phyloP scores from a whole-genome alignment of 2,329 filamentous ascomycete species.

The Coniochaeta hoffmannii region DNA sequence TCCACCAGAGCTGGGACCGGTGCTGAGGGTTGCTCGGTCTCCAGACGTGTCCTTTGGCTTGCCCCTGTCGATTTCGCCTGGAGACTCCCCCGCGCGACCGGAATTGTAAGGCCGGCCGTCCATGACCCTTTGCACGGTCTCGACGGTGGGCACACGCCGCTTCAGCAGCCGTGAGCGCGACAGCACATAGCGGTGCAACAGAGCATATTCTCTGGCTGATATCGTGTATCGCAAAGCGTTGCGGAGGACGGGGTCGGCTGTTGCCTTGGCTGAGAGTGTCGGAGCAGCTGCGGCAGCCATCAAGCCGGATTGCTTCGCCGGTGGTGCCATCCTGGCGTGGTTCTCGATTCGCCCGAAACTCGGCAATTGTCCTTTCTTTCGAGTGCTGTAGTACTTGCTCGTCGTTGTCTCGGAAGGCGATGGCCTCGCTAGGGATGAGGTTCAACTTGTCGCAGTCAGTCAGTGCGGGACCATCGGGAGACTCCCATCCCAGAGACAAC shows the following conservation, averaged over 20 bases:
- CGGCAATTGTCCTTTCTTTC: not conserved
- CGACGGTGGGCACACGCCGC: slow-evolving; percentile 47
- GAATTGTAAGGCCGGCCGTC: no score
- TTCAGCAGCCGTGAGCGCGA: slow-evolving; percentile 58
- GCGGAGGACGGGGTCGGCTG: slow-evolving; percentile 63
- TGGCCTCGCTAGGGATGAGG: no score
- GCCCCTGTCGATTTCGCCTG: slow-evolving; percentile 13
- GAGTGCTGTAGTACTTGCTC: not conserved
- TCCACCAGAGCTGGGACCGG: not conserved
- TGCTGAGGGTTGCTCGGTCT: slow-evolving; percentile 19
- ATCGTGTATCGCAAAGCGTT: slow-evolving; percentile 85
- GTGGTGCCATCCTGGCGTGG: not conserved
- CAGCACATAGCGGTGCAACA: slow-evolving; percentile 75
- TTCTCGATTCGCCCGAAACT: not conserved
- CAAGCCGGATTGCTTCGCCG: not conserved
- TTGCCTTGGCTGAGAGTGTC: not conserved
- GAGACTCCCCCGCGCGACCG: slow-evolving; percentile 6
- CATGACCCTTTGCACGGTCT: slow-evolving; percentile 48
- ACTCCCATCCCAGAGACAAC: no score
- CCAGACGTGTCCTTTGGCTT: slow-evolving; percentile 6
- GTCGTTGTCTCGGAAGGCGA: not conserved
- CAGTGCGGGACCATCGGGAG: no score
- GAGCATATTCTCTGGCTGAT: slow-evolving; percentile 75
- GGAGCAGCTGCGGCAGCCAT: not conserved
- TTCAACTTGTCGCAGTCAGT: no score